Evolutionary conservation across 2,329 filamentous ascomycete genomes (phyloP).

Genomic region (Coleophoma cylindrospora): DNA sequence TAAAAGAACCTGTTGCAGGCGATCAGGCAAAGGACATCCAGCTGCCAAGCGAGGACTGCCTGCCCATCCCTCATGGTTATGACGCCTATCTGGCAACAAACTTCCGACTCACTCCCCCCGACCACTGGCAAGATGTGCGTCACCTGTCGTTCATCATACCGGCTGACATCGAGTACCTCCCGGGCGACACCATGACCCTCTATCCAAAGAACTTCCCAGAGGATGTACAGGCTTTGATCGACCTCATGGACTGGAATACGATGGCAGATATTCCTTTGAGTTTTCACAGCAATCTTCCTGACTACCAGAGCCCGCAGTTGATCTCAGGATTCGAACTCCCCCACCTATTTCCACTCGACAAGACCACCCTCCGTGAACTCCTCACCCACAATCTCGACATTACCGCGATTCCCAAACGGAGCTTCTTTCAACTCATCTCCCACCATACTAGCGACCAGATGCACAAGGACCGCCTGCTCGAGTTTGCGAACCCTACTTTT

Average conservation of each 20-base stretch:
- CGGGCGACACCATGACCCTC: conserved; percentile 77
- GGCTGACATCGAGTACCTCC: conserved; percentile 41
- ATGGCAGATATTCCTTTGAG: conserved; percentile 66
- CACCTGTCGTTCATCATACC: conserved; percentile 59
- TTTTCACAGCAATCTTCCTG: conserved; percentile 3
- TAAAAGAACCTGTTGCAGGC: not conserved
- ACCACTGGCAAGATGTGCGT: conserved; percentile 93
- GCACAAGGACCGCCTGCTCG: conserved; percentile 76
- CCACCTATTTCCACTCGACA: conserved; percentile 24
- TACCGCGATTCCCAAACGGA: conserved; percentile 79
- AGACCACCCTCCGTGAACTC: conserved; percentile 61
- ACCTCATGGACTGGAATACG: conserved; percentile 71
- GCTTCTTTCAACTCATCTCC: conserved; percentile 75
- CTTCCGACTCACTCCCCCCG: conserved; percentile 63
- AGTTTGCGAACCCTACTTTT: conserved; percentile 75
- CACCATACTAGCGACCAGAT: conserved; percentile 67
- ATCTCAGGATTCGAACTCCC: conserved; percentile 31
- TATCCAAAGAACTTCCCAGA: conserved; percentile 81
- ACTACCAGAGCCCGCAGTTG: conserved; percentile 21
- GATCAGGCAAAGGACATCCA: conserved; percentile 1
- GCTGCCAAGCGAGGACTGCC: not conserved
- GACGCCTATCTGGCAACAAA: conserved; percentile 59
- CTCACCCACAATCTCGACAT: conserved; percentile 84
- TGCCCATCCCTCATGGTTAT: conserved; percentile 9
- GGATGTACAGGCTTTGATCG: conserved; percentile 75